Conservation (phyloP, 2,329 filamentous ascomycete species). For the Aureobasidium mangrovei region DNA sequence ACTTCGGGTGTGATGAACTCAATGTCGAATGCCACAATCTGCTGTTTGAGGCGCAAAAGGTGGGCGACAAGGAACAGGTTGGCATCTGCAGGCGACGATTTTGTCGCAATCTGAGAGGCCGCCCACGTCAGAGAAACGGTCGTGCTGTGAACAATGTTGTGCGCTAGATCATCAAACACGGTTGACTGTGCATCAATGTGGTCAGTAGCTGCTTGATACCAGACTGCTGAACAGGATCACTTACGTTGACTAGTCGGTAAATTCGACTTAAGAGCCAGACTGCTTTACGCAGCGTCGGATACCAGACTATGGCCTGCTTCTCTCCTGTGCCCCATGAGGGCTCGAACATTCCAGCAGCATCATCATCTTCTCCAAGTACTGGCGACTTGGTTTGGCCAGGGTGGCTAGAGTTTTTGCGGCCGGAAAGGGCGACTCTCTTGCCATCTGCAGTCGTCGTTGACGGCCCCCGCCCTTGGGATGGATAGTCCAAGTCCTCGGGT, state of each 20-base stretch:
- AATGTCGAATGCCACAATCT: constrained; percentile 93
- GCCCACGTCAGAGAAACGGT: constrained; percentile 74
- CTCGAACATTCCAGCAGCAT: constrained; percentile 36
- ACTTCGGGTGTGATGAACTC: constrained; percentile 61
- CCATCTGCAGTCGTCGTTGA: constrained; percentile 21
- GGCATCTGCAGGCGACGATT: constrained; percentile 59
- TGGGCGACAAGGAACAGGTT: constrained; percentile 94
- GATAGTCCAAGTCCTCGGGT: constrained; percentile 57
- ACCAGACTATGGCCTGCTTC: constrained; percentile 44
- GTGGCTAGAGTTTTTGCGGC: constrained; percentile 33
- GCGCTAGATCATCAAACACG: constrained; percentile 63
- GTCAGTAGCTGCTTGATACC: constrained; percentile 15
- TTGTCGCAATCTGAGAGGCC: constrained; percentile 54
- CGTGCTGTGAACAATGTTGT: constrained; percentile 82
- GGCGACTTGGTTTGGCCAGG: constrained; percentile 41
- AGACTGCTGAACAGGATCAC: constrained; percentile 11
- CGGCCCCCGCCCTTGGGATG: constrained; percentile 31
- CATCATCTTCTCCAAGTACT: constrained; percentile 44
- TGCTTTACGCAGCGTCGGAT: constrained; percentile 57
- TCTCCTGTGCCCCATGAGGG: constrained; percentile 42
- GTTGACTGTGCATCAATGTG: constrained; percentile 42
- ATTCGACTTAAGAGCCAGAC: constrained; percentile 62
- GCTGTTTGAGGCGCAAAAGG: constrained; percentile 87
- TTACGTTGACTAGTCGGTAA: constrained; percentile 59
- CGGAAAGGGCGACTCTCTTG: constrained; percentile 41